Percentiles rank a stretch among this genome's conserved stretches.
Conservation (phyloP, 2,329 filamentous ascomycete genomes). For the Chaetomium sp. region DNA sequence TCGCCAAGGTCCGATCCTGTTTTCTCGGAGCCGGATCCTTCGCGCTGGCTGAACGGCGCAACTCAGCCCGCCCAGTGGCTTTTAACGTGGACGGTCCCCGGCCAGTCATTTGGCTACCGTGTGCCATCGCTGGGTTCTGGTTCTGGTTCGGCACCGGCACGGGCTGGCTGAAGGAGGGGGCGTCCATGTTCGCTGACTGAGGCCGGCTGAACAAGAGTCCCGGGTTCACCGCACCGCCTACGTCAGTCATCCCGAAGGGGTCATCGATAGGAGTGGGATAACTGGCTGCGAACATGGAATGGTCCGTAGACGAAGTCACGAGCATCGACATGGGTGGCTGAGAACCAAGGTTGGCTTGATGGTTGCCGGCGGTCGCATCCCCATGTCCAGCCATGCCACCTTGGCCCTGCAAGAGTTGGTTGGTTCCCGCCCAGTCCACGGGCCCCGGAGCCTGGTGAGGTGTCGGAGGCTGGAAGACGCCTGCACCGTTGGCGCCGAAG, state of each 20-base stretch:
- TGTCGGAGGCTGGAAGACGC: conserved; percentile 48
- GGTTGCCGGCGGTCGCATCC: conserved; percentile 41
- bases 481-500: conserved; percentile 50
- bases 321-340: conserved; percentile 49
- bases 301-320: conserved; percentile 43
- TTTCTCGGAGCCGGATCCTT: conserved; percentile 49
- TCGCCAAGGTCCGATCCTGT: conserved; percentile 47
- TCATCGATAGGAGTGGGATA: conserved; percentile 52
- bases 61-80: conserved; percentile 40
- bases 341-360: conserved; percentile 53
- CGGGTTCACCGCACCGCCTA: conserved; percentile 56
- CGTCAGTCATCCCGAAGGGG: conserved; percentile 51
- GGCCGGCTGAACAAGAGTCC: conserved; percentile 60
- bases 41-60: conserved; percentile 51
- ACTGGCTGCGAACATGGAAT: conserved; percentile 45
- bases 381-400: conserved; percentile 40
- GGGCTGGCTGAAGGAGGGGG: conserved; percentile 39
- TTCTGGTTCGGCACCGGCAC: conserved; percentile 38
- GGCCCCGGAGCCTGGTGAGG: conserved; percentile 53
- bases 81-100: conserved; percentile 38
- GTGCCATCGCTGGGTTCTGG: conserved; percentile 24
- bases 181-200: conserved; percentile 51
- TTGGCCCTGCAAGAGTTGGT: conserved; percentile 57
- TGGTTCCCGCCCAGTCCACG: conserved; percentile 59
- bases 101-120: conserved; percentile 28